Evolutionary conservation across 1,284 basidiomycete species (phyloP).

Genomic region (Cerrena zonata): DNA sequence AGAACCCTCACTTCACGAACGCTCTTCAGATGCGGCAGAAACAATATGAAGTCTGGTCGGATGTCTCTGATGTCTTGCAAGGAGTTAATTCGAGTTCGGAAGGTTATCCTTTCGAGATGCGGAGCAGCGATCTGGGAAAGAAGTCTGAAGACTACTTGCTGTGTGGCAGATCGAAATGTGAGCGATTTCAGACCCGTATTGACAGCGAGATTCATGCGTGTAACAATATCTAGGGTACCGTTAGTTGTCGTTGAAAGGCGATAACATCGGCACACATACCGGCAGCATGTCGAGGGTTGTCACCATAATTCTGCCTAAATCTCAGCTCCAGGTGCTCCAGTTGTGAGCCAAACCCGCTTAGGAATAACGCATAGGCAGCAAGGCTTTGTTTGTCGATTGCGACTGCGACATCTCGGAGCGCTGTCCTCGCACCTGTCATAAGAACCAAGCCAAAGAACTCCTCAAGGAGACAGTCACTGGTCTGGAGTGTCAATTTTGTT

Average conservation of each 20-base stretch:
- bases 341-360: neutral
- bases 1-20: neutral
- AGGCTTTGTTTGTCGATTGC: neutral
- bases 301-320: neutral
- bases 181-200: neutral
- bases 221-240: neutral
- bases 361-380: neutral
- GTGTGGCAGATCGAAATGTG: neutral
- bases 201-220: neutral
- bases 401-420: neutral
- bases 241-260: neutral
- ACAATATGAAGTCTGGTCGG: neutral
- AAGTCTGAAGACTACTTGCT: neutral
- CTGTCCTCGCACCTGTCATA: neutral
- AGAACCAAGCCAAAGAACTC: neutral
- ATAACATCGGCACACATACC: neutral
- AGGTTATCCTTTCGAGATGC: neutral
- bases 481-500: neutral
- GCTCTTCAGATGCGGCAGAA: neutral
- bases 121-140: neutral
- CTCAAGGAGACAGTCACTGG: neutral
- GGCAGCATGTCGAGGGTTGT: neutral
- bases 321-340: neutral
- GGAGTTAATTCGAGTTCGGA: neutral
- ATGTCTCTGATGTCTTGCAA: neutral